Conservation (phyloP, 352 stramenopile species). For the Albugo laibachii region DNA sequence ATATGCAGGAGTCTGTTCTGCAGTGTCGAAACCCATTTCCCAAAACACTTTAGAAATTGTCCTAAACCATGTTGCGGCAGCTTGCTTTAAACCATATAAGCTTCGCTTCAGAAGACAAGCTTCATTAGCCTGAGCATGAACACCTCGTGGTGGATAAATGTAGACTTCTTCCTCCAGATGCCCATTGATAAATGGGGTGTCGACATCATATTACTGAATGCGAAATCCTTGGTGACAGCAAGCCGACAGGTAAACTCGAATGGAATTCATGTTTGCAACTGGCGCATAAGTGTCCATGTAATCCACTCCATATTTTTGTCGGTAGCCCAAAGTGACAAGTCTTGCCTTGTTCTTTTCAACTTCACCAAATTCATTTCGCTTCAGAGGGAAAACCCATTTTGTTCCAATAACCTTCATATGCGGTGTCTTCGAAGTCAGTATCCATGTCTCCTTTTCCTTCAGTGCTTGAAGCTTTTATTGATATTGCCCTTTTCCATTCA, state of each 20-base stretch:
- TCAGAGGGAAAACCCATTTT: conserved; percentile 7
- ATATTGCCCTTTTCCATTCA: neutral
- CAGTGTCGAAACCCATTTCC: too few relatives aligned
- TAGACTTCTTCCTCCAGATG: too few relatives aligned
- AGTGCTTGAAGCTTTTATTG: neutral
- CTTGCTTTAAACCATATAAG: conserved; percentile 12
- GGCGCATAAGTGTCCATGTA: conserved; percentile 12
- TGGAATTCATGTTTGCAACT: conserved; percentile 8
- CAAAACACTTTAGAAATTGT: too few relatives aligned
- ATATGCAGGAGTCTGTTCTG: conserved; percentile 4
- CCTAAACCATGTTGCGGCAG: conserved; percentile 10
- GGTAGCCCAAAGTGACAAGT: conserved; percentile 9
- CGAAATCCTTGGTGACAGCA: conserved; percentile 5
- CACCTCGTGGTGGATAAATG: too few relatives aligned
- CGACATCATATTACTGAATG: conserved; percentile 9
- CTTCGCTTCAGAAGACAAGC: conserved; percentile 1
- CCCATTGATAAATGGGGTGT: conserved; percentile 6
- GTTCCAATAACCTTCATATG: conserved; percentile 1
- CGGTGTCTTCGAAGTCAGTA: neutral
- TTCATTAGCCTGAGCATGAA: too few relatives aligned
- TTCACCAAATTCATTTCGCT: conserved; percentile 4
- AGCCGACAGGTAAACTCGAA: conserved; percentile 10
- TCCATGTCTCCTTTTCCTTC: neutral
- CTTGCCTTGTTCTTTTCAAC: conserved; percentile 12
- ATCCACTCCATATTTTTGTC: conserved; percentile 9